Evolutionary conservation across 1,284 basidiomycete genomes (phyloP), one percentile per base, ranked within the genome.

Genomic region (Trametes polyzona): DNA sequence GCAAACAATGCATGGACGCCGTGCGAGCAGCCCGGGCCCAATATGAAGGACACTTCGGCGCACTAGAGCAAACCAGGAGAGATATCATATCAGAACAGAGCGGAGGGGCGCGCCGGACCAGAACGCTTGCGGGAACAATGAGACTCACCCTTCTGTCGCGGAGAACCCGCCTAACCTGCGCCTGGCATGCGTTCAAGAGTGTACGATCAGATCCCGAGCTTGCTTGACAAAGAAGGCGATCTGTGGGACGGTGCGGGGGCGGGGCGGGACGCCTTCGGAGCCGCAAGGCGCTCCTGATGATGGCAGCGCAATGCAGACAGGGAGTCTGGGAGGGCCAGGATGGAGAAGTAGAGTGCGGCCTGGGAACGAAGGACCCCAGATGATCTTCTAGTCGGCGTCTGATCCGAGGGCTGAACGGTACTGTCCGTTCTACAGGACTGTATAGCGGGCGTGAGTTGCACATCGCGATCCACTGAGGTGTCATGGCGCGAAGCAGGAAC

Each of bases 181-280:
- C 41, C 33, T 36, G 23, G 32, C 32, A 32, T 12, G 10, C n/a
- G 14, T 17, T 14, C n/a, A 12, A 12, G 24, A 19, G 33, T 24
- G 14, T 37, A 37, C 11, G 24, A 52, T 52, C 50, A 52, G 42
- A 30, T 9, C 2, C 41, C 41, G 26, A 51, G 50, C 41, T 44
- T 52, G 33, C 11, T 37, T 52, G 50, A 44, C 41, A 52, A 44
- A 26, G 39, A 35, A 52, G 14, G 24, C 33, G 19, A 36, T 36
- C 29, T 32, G 50, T 56, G 54, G 21, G 58, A 59, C 19, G 43
- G 17, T 23, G 51, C 50, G 57, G 57, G 55, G 33, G 53, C 52
- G 59, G 57, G 55, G 23, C 61, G 61, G 57, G 52, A 16, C 29
- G 52, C 60, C 52, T 49, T 62, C 61, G 61, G 57, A 57, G 54